Evolutionary conservation across 2,329 filamentous ascomycete genomes (phyloP), one percentile per base, ranked within the genome.

Genomic region (Zelopaecilomyces penicillatus): DNA sequence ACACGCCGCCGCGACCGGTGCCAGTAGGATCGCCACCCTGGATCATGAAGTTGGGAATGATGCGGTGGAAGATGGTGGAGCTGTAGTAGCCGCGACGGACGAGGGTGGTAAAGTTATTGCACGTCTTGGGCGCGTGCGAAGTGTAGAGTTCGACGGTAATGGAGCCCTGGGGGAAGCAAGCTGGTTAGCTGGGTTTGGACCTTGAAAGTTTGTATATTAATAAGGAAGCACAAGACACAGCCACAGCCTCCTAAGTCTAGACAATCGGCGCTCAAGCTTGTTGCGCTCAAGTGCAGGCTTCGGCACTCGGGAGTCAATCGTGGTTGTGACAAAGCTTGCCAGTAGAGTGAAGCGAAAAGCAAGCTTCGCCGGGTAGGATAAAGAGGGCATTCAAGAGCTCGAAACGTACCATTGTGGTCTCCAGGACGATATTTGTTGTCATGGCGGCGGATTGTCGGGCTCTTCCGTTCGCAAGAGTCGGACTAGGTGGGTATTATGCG

Each of bases 21-120:
- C 90, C 91, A 0, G 91, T 95, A 1, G 91, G 91, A 65, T 98
- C 93, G 47, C 91, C 90, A 50, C 85, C 87, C 70, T 97, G 91
- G 46, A 95, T 76, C 91, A 98, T 97, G 73, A 98, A 98, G 67
- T 87, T 81, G 42, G 87, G 82, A 60, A 98, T 97, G 56, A 97
- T 83, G 63, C 93, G 89, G 73, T 97, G 93, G 75, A 97, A 91
- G 59, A 90, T 70, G 48, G 86, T 80, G 61, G 69, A 72, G 69
- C 93, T 80, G 77, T 95, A 98, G 78, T 96, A 97, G 55, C 87
- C 87, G 55, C 89, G 78, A 50, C 77, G 71, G 19, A 82, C 80
- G 42, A 97, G 86, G 4, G 85, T 86, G 28, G 75, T 64, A 69
- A 97, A 97, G 75, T 97, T 95, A 49, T 76, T 78, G 76, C 87